phyloP scores from a whole-genome alignment of 2,329 filamentous ascomycete species.

The Fusarium sp. region DNA sequence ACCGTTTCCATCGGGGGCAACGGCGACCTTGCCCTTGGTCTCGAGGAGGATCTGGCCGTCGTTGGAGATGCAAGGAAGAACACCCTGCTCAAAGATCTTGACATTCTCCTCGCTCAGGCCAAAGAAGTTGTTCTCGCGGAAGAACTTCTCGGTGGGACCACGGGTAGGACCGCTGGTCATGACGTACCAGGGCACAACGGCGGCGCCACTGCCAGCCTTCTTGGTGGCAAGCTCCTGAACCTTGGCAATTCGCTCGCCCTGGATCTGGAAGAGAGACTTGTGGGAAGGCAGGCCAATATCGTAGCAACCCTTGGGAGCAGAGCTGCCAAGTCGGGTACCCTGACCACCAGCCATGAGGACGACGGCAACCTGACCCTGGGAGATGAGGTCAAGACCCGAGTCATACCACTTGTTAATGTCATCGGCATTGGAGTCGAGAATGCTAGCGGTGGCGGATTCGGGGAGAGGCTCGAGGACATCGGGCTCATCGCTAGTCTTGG shows the following conservation, averaged over 20 bases:
- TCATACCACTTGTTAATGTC: slow-evolving; percentile 89
- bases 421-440: slow-evolving; percentile 85
- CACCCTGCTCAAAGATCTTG: slow-evolving; percentile 94
- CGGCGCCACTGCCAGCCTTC: slow-evolving; percentile 66
- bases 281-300: slow-evolving; percentile 92
- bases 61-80: slow-evolving; percentile 96
- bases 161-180: slow-evolving; percentile 98
- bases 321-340: slow-evolving; percentile 93
- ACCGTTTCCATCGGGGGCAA: slow-evolving; percentile 96
- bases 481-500: slow-evolving; percentile 68
- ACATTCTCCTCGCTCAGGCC: slow-evolving; percentile 88
- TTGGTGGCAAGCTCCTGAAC: slow-evolving; percentile 83
- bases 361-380: slow-evolving; percentile 81
- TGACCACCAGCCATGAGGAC: slow-evolving; percentile 98
- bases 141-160: slow-evolving; percentile 92
- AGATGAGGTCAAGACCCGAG: slow-evolving; percentile 82
- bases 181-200: slow-evolving; percentile 94
- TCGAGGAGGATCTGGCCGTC: slow-evolving; percentile 97
- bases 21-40: slow-evolving; percentile 88
- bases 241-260: slow-evolving; percentile 92
- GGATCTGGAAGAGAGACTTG: slow-evolving; percentile 97
- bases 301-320: slow-evolving; percentile 96
- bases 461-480: slow-evolving; percentile 85
- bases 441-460: slow-evolving; percentile 85
- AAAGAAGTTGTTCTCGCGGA: slow-evolving; percentile 90